Conservation (phyloP, 345 rosid species). For the Rhizophora mangle region DNA sequence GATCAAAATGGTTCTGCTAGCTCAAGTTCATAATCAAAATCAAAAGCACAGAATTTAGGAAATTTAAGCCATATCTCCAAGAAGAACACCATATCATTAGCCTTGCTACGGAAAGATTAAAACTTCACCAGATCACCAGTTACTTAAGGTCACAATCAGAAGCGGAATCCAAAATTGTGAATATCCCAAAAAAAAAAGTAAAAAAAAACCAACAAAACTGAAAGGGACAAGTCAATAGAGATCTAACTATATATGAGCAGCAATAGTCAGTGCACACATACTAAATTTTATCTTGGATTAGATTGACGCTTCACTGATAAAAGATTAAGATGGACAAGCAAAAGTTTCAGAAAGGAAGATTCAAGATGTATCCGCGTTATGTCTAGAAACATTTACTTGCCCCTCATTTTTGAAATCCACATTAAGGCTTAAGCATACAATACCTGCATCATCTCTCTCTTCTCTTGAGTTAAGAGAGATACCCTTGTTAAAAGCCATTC, state of each 20-base stretch:
- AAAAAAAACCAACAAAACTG: too few relatives aligned
- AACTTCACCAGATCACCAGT: too few relatives aligned
- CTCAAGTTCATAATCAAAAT: not conserved
- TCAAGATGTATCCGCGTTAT: not conserved
- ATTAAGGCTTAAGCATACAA: not conserved
- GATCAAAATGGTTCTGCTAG: not conserved
- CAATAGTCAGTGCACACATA: not conserved
- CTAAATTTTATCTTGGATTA: not conserved
- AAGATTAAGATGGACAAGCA: not conserved
- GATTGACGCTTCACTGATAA: not conserved
- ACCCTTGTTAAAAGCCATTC: conserved; percentile 90
- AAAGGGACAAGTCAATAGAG: not conserved
- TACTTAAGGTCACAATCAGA: not conserved
- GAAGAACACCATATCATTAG: not conserved
- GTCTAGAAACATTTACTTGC: too few relatives aligned
- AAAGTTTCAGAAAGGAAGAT: not conserved
- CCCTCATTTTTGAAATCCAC: not conserved
- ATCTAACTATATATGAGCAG: not conserved
- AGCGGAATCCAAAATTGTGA: not conserved
- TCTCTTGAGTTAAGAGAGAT: conserved; percentile 44
- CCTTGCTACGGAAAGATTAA: too few relatives aligned
- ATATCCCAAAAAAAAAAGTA: not conserved
- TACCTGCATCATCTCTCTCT: conserved; percentile 87
- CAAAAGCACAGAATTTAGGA: not conserved
- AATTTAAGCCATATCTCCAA: not conserved